Percentiles rank a stretch among this genome's conserved stretches.
These are phyloP conservation scores for Geotrichum bryndzae DNA, from an alignment of 1,139 yeast species.

Conservation along the genomic window DNA sequence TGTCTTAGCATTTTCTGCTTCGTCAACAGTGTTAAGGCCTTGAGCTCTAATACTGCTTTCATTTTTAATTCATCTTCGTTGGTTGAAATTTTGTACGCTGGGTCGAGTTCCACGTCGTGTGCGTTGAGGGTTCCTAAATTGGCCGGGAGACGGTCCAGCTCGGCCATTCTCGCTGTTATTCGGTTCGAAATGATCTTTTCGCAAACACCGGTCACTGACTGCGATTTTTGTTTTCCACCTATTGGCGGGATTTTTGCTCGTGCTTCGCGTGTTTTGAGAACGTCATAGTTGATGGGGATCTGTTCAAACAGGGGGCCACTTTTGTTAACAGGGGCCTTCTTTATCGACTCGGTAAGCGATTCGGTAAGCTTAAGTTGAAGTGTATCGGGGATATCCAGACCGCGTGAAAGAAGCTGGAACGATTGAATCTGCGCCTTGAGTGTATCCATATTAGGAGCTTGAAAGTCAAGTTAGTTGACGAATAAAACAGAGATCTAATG, in stretches of 20 bases:
- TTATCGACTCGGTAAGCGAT: conserved; percentile 34
- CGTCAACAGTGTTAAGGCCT: conserved; percentile 68
- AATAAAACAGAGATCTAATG: not conserved
- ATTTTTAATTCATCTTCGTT: conserved; percentile 45
- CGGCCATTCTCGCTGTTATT: conserved; percentile 64
- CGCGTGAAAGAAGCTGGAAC: conserved; percentile 68
- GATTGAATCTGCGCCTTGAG: conserved; percentile 67
- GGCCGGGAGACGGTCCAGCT: conserved; percentile 71
- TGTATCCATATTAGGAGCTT: conserved; percentile 42
- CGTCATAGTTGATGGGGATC: conserved; percentile 23
- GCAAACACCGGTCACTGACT: conserved; percentile 28
- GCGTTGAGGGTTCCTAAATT: conserved; percentile 62
- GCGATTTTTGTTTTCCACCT: conserved; percentile 19
- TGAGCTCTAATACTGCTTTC: conserved; percentile 71
- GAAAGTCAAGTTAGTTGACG: conserved; percentile 17
- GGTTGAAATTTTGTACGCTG: conserved; percentile 45
- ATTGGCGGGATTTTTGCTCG: conserved; percentile 32
- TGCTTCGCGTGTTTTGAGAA: conserved; percentile 33
- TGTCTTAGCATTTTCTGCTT: conserved; percentile 84
- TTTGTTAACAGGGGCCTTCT: conserved; percentile 16
- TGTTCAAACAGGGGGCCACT: conserved; percentile 9
- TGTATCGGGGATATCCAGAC: conserved; percentile 60
- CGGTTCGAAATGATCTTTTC: conserved; percentile 36
- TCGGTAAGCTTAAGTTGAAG: conserved; percentile 25
- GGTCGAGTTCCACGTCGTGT: conserved; percentile 36